Evolutionary conservation across 371 early-diverging fungal species (phyloP), one percentile per base, ranked within the genome.

Genomic region (Capillidium rhysosporum): DNA sequence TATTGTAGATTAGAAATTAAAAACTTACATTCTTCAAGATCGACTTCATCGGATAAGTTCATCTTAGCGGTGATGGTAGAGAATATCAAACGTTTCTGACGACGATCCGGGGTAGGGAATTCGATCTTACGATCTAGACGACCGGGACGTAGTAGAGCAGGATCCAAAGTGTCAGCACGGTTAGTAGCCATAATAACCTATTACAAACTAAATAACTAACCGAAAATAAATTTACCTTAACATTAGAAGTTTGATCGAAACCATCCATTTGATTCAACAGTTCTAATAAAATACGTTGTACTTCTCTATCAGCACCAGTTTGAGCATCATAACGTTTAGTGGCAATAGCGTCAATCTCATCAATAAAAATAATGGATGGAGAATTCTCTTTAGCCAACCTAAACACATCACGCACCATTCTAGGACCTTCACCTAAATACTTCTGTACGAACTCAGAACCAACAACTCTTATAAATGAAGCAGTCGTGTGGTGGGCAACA

Each of bases 131-230:
- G 82, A 66, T 99, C 99, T 56, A 99, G 68, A 62, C 99, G 85
- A 57, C 99, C 99, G 25, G 96, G 98, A 57, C 99, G 86, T 54
- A 99, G 69, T 56, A 99, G 77, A 5, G 99, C 99, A 26, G 99
- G 99, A 69, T 99, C 99, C 29, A 99, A 65, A 1, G 98, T 98
- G 64, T 99, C 99, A 20, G 93, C 95, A 65, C 99, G 88, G 70
- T 99, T 99, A 23, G 99, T 99, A 1, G 99, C 99, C 98, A 98
- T 98, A 57, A 99, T 99, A 24, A 99, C 99, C 80, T 86, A 67
- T 34, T 49, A 28, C 9, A n/a, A 25, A 14, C 34, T 45, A 12
- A 52, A 18, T 9, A 53, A 18, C 38, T 9, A 25, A 4, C 44
- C 30, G 10, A 46, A 12, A 41, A 30, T 18, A 24, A 47, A 21